phyloP scores from a whole-genome alignment of 202 grass and related monocot genomes.

The Brachypodium distachyon region DNA sequence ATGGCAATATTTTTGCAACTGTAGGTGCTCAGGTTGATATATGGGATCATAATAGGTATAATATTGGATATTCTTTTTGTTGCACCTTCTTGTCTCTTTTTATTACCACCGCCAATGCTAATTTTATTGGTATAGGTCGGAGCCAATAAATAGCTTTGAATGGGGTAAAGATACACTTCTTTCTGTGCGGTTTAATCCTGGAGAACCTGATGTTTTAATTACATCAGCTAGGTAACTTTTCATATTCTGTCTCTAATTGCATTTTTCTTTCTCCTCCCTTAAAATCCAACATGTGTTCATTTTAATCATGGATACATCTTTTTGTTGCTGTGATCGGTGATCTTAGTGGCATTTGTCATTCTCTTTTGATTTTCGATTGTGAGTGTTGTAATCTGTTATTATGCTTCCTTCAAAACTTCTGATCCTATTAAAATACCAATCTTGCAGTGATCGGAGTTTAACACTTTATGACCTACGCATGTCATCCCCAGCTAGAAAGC shows the following conservation, averaged over 20 bases:
- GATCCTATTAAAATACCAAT: background rate
- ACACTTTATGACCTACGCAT: constrained; percentile 85
- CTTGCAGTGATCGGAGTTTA: constrained; percentile 86
- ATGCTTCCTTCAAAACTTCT: background rate
- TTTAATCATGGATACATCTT: background rate
- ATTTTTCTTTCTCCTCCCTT: constrained; percentile 5
- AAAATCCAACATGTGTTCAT: background rate
- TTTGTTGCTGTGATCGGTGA: background rate
- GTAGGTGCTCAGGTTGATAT: constrained; percentile 95
- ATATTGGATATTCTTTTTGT: constrained; percentile 6
- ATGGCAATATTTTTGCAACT: constrained; percentile 76
- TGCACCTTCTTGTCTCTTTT: constrained; percentile 9
- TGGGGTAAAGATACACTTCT: constrained; percentile 93
- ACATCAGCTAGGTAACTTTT: constrained; percentile 65
- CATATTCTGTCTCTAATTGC: background rate
- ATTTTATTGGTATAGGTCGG: constrained; percentile 55
- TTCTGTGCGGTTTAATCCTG: constrained; percentile 84
- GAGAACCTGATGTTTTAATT: constrained; percentile 76
- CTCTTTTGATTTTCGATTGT: background rate
- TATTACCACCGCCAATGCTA: background rate
- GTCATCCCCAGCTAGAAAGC: constrained; percentile 89
- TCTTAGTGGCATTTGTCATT: background rate
- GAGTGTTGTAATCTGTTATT: constrained; percentile 2
- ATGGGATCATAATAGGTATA: constrained; percentile 97
- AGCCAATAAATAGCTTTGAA: constrained; percentile 78